Evolutionary conservation across 1,284 basidiomycete genomes (phyloP).

Genomic region (Moesziomyces sp.): DNA sequence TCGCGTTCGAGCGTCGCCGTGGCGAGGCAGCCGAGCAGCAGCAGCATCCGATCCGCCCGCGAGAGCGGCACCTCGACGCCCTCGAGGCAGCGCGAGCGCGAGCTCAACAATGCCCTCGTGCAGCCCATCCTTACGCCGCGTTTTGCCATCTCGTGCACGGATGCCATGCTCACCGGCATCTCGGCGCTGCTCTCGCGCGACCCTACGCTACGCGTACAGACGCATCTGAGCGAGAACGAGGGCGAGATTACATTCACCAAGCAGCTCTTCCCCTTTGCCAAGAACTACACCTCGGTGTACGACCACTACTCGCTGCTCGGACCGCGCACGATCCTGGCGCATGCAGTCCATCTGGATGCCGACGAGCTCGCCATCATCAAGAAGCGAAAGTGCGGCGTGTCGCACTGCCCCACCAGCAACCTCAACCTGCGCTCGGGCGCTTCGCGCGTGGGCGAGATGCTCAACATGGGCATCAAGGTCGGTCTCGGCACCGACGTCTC

Average conservation of each 20-base stretch:
- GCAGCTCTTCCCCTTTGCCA: constrained; percentile 73
- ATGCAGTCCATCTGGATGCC: constrained; percentile 82
- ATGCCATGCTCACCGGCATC: constrained; percentile 76
- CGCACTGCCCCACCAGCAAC: constrained; percentile 89
- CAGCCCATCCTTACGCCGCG: constrained; percentile 92
- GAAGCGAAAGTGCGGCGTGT: constrained; percentile 78
- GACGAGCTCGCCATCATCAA: constrained; percentile 81
- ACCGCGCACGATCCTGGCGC: constrained; percentile 85
- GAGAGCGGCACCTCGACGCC: constrained; percentile 46
- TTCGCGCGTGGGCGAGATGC: constrained; percentile 79
- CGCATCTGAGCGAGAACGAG: constrained; percentile 88
- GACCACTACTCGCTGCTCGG: constrained; percentile 81
- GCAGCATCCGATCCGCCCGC: constrained; percentile 34
- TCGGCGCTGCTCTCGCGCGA: constrained; percentile 71
- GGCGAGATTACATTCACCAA: constrained; percentile 79
- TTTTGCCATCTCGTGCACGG: constrained; percentile 91
- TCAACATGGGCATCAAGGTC: constrained; percentile 87
- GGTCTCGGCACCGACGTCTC: constrained; percentile 87
- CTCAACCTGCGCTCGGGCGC: constrained; percentile 87
- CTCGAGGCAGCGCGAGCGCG: constrained; percentile 42
- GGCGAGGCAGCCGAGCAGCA: constrained; percentile 34
- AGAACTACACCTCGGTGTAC: constrained; percentile 75
- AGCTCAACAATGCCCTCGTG: constrained; percentile 71
- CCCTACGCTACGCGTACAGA: constrained; percentile 81
- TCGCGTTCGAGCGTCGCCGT: constrained; percentile 15